Evolutionary conservation across 2,329 filamentous ascomycete genomes (phyloP), one percentile per base, ranked within the genome.

Genomic region (Colletotrichum somersetense): DNA sequence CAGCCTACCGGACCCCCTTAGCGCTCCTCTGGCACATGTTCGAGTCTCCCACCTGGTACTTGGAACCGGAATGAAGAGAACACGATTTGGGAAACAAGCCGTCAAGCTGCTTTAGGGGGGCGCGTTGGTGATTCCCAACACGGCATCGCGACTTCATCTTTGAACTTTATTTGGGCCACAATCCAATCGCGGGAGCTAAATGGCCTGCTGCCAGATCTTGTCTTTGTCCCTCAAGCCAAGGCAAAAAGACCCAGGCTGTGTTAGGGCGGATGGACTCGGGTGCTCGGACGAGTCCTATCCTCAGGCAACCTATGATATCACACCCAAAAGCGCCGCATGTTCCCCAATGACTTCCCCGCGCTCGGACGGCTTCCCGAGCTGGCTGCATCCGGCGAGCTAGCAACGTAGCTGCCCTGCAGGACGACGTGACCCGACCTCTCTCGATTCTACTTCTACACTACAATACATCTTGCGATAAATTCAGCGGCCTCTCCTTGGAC

Each of bases 251-350:
- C 38, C 23, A 14, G 55, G 33, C 40, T 7, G 23, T 50, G 50
- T 46, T 23, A 55, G 23, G 38, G 26, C 26, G 26, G 55, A 64
- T 50, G 40, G 40, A 56, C 50, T 8, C 7, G 38, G 26, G 38
- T 23, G 40, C 62, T 55, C 40, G 50, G 35, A 33, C 20, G n/a
- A n/a, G 35, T 26, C 44, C 23, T 12, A 26, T 55, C 23, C 62
- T 55, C 26, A 35, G 38, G 38, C 26, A 55, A 33, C 44, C 26
- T 7, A 64, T 64, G 38, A 64, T 38, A 46, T 64, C 50, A 56
- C 50, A 56, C 50, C 12, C 48, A 14, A 14, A 23, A 46, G 20
- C 40, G 26, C 50, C 62, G 62, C 50, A 64, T 55, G 62, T 64
- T 64, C 38, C 62, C 62, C 62, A 64, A 56, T 30, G 50, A 11